Evolutionary conservation across 2,329 filamentous ascomycete species (phyloP).

Genomic region (Aquanectria penicillioides): DNA sequence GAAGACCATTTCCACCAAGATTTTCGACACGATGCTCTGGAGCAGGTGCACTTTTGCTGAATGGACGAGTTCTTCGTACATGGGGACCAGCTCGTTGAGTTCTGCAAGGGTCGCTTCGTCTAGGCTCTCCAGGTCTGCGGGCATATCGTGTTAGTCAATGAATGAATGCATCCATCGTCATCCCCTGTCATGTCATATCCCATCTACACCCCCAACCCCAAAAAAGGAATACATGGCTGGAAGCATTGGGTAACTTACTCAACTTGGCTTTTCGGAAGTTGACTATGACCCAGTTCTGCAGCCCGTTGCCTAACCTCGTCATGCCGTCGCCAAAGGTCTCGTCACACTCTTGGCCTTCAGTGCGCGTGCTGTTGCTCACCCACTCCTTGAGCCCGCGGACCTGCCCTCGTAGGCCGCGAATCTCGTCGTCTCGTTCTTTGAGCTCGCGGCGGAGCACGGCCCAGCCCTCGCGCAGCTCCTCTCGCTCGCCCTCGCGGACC

Average conservation of each 20-base stretch:
- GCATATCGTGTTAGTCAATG: background rate
- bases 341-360: constrained; percentile 71
- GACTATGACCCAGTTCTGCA: constrained; percentile 80
- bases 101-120: constrained; percentile 54
- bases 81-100: constrained; percentile 62
- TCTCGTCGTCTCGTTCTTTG: constrained; percentile 64
- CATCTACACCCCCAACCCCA: too few relatives aligned
- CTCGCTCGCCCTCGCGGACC: constrained; percentile 56
- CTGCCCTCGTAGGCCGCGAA: constrained; percentile 65
- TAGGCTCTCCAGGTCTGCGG: constrained; percentile 55
- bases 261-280: constrained; percentile 73
- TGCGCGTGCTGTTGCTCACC: constrained; percentile 73
- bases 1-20: constrained; percentile 71
- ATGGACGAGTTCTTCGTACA: constrained; percentile 64
- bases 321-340: constrained; percentile 73
- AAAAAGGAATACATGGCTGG: background rate
- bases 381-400: constrained; percentile 76
- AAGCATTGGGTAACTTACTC: constrained; percentile 47
- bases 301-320: constrained; percentile 69
- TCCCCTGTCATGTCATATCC: too few relatives aligned
- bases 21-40: constrained; percentile 68
- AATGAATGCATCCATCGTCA: too few relatives aligned
- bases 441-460: constrained; percentile 58
- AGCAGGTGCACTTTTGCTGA: constrained; percentile 69
- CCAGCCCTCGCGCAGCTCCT: constrained; percentile 61